Evolutionary conservation across 805 yeast species (phyloP).

Genomic region (Clavispora phyllophila): DNA sequence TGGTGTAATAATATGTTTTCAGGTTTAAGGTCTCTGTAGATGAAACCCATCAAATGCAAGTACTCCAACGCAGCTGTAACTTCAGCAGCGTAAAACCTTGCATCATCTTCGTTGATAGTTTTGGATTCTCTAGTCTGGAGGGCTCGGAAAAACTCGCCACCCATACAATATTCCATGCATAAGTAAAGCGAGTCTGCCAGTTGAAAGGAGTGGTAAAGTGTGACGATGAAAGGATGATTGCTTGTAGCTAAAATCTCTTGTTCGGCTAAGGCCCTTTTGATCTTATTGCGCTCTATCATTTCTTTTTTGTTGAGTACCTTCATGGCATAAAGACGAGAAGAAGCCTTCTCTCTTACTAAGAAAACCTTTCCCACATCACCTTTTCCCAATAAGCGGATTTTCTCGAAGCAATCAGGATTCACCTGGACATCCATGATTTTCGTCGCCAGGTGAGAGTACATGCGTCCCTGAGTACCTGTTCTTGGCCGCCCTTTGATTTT

Average conservation of each 20-base stretch:
- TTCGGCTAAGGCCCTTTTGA: constrained; percentile 91
- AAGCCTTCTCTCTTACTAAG: constrained; percentile 74
- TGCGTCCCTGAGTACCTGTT: constrained; percentile 44
- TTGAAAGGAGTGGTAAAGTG: constrained; percentile 92
- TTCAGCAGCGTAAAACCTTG: constrained; percentile 91
- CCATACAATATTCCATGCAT: constrained; percentile 99
- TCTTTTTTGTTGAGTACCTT: constrained; percentile 85
- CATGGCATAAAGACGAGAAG: constrained; percentile 83
- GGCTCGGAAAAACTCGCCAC: constrained; percentile 97
- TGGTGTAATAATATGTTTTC: constrained; percentile 92
- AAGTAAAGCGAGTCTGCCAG: constrained; percentile 85
- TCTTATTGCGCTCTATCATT: constrained; percentile 92
- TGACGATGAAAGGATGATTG: constrained; percentile 95
- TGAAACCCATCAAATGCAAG: constrained; percentile 93
- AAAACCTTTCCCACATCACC: constrained; percentile 98
- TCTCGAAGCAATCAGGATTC: constrained; percentile 81
- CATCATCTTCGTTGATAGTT: constrained; percentile 82
- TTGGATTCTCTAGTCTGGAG: constrained; percentile 85
- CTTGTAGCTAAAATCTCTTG: constrained; percentile 94
- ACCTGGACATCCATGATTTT: constrained; percentile 76
- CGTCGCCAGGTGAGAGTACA: constrained; percentile 70
- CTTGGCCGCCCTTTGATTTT: constrained; percentile 32
- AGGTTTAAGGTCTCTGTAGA: constrained; percentile 93
- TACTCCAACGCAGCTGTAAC: constrained; percentile 96
- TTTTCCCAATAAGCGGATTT: constrained; percentile 83